Evolutionary conservation across 1,139 yeast species (phyloP), one percentile per base, ranked within the genome.

Genomic region (Zygoascus sp.): DNA sequence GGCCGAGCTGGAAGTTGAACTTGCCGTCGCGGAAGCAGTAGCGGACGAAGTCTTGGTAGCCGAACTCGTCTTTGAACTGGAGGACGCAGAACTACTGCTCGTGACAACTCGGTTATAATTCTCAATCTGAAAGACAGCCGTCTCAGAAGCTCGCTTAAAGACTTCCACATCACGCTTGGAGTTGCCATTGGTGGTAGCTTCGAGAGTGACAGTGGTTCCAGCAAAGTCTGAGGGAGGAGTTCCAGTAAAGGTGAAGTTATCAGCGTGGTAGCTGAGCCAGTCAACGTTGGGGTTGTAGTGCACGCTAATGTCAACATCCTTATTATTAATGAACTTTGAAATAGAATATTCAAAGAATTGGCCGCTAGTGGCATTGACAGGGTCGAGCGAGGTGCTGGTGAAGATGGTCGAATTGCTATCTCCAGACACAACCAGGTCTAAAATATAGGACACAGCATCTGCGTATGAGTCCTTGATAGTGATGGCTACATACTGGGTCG

Each of bases 241-340:
- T 22, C 97, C 97, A 38, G 68, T 68, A 51, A 90, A 74, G 1
- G 95, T 83, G 60, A 74, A 67, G 61, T 87, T 88, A 13, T 71
- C 60, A 22, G 70, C 58, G 58, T 80, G 75, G 64, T 75, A 88
- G 2, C 68, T 60, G 49, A 90, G 69, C 97, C 97, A 90, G 49
- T 70, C 68, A 0, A 77, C 72, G 44, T 65, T 62, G 45, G 69
- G 67, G 27, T 68, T 61, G 55, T 67, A 73, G 19, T 70, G 58
- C 2, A 78, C 76, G 2, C 73, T 56, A 15, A 86, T 66, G 19
- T 70, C 65, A 1, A 90, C 81, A 17, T 70, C 65, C 44, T 56
- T 54, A 49, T 53, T 54, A 35, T 56, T 44, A 35, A 64, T 46
- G 42, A 58, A 57, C 23, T 51, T 51, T 13, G 49, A 47, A 25